Evolutionary conservation across 2,329 filamentous ascomycete species (phyloP).

Genomic region (Mycosphaerella arachidis): DNA sequence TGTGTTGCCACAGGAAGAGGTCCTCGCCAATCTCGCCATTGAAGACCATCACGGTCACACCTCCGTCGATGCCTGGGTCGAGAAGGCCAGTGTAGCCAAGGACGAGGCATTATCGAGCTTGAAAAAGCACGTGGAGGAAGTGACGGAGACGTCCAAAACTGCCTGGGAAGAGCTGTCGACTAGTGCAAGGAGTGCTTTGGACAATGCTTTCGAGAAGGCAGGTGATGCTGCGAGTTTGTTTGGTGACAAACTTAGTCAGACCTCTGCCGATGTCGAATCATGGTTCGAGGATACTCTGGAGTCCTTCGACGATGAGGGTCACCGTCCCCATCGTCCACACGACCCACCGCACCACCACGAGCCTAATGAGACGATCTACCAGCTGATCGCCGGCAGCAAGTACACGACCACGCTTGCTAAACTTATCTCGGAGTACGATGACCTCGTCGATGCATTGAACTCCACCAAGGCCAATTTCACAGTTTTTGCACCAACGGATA

Average conservation of each 20-base stretch:
- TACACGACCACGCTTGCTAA: slow-evolving; percentile 72
- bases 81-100: slow-evolving; percentile 33
- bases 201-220: slow-evolving; percentile 30
- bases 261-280: slow-evolving; percentile 44
- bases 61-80: slow-evolving; percentile 23
- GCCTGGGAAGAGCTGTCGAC: slow-evolving; percentile 18
- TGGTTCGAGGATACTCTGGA: slow-evolving; percentile 42
- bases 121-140: slow-evolving; percentile 30
- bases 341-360: slow-evolving; percentile 37
- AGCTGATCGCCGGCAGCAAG: slow-evolving; percentile 71
- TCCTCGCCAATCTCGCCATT: slow-evolving; percentile 42
- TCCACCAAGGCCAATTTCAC: slow-evolving; percentile 71
- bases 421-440: slow-evolving; percentile 67
- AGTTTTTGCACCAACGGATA: slow-evolving; percentile 73
- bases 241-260: slow-evolving; percentile 41
- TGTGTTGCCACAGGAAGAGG: slow-evolving; percentile 49
- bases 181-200: slow-evolving; percentile 26
- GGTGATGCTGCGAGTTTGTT: slow-evolving; percentile 37
- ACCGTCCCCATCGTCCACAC: slow-evolving; percentile 21
- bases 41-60: slow-evolving; percentile 35
- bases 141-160: slow-evolving; percentile 18
- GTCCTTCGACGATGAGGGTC: slow-evolving; percentile 31
- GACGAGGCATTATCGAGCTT: slow-evolving; percentile 35
- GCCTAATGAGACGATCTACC: slow-evolving; percentile 69
- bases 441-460: slow-evolving; percentile 70